Conservation (phyloP, 352 stramenopile species). For the Globisporangium spiculum region DNA sequence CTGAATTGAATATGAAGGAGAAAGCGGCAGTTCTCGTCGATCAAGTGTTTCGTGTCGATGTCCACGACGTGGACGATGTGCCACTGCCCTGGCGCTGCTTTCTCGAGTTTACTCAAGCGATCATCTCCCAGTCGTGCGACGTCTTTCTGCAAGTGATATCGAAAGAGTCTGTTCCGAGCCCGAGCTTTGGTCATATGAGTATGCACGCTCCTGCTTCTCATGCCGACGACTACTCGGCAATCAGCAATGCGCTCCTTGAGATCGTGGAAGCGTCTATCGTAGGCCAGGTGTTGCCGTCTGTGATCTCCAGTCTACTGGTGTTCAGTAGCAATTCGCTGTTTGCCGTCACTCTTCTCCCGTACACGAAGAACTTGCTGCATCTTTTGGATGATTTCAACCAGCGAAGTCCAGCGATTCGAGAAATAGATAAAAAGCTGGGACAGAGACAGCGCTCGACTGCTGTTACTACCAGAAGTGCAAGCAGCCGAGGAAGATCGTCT, state of each 20-base stretch:
- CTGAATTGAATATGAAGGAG: constrained; percentile 13
- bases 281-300: constrained; percentile 46
- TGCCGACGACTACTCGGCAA: not conserved
- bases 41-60: constrained; percentile 34
- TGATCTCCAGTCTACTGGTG: constrained; percentile 54
- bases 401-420: constrained; percentile 11
- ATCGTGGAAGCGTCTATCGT: constrained; percentile 45
- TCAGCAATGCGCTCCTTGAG: constrained; percentile 18
- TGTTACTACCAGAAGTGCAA: not conserved
- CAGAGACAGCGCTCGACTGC: constrained; percentile 8
- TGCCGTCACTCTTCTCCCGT: constrained; percentile 40
- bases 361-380: constrained; percentile 38
- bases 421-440: constrained; percentile 29
- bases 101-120: constrained; percentile 36
- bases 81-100: constrained; percentile 44
- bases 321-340: constrained; percentile 61
- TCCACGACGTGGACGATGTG: constrained; percentile 21
- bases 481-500: not conserved
- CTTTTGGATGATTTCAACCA: constrained; percentile 52
- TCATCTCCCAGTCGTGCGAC: constrained; percentile 31
- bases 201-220: not conserved
- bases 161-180: constrained; percentile 26
- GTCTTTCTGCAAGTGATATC: constrained; percentile 28
- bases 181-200: constrained; percentile 18
- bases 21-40: constrained; percentile 29